Evolutionary conservation across 2,329 filamentous ascomycete species (phyloP), one percentile per base, ranked within the genome.

Genomic region (Monosporascus sp.): DNA sequence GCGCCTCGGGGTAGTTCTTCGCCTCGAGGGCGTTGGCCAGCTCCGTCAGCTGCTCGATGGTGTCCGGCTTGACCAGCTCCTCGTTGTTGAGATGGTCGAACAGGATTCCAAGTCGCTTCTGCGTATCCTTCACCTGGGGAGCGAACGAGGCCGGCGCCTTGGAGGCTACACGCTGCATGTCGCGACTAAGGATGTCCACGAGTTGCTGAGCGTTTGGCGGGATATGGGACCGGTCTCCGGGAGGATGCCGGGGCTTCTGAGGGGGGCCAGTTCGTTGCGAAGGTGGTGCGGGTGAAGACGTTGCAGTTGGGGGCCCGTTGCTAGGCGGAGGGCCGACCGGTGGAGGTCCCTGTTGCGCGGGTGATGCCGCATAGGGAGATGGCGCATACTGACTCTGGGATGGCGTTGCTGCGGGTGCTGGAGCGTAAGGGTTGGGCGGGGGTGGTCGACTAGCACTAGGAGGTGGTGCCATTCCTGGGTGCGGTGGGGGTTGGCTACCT

Each of bases 51-150:
- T 85, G 78, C 55, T 82, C 77, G 48, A 92, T 81, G 1, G 88
- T 97, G 64, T 89, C 86, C 2, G 88, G 82, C 73, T 88, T 89
- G 51, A 97, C 78, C 41, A 97, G 77, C 65, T 97, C 92, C 65
- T 92, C 88, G 60, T 97, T 97, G 79, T 97, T 99, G 47, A 99
- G 78, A 70, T 97, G 91, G 67, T 99, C 93, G 68, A 97, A 97
- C n/a, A 99, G 77, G 48, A 97, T 85, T 63, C 89, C 89, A 54
- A 99, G 80, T 27, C 94, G 85, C 74, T 96, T 96, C 69, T 96
- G 90, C 2, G 92, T 94, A 68, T 97, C 94, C 63, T 90, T 89
- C 20, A 99, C 91, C 68, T 97, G 92, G 15, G 85, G 81, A 57
- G 89, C 86, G 74, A 94, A 97, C 17, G 86, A 85, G n/a, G 86